These are phyloP conservation scores for Capsicum chinense DNA, from an alignment of 257 asterid genomes.

Conservation along the genomic window DNA sequence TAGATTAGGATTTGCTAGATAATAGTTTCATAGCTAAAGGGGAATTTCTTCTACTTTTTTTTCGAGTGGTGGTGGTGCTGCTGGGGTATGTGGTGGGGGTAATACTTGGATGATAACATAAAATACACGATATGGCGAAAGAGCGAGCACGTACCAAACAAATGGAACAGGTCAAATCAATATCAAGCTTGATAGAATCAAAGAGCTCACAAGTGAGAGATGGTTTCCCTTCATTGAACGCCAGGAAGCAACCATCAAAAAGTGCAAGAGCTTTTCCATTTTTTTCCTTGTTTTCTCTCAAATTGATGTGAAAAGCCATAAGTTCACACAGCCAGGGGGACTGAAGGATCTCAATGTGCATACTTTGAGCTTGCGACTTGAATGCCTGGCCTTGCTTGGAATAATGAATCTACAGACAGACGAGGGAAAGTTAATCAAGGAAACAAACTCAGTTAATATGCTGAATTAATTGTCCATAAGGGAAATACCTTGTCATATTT, in stretches of 20 bases:
- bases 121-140: background rate
- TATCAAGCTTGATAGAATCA: slow-evolving; percentile 77
- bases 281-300: slow-evolving; percentile 47
- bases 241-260: slow-evolving; percentile 68
- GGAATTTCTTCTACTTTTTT: background rate
- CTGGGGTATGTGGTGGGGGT: background rate
- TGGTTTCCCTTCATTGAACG: slow-evolving; percentile 62
- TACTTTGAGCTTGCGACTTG: slow-evolving; percentile 79
- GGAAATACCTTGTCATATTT: slow-evolving; percentile 78
- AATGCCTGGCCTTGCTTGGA: slow-evolving; percentile 96
- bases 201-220: slow-evolving; percentile 73
- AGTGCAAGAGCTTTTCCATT: slow-evolving; percentile 48
- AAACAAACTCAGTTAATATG: background rate
- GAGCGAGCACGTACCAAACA: slow-evolving; percentile 73
- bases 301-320: slow-evolving; percentile 83
- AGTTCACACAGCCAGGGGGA: slow-evolving; percentile 97
- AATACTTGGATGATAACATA: background rate
- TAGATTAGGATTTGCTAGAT: background rate
- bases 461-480: background rate
- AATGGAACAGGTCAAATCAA: slow-evolving; percentile 88
- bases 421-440: background rate
- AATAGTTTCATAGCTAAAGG: background rate
- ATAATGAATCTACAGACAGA: slow-evolving; percentile 64
- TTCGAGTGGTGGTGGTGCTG: too few relatives aligned
- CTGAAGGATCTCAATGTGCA: slow-evolving; percentile 89